Conservation (phyloP, 352 stramenopile genomes). For the Phytophthora boehmeriae region DNA sequence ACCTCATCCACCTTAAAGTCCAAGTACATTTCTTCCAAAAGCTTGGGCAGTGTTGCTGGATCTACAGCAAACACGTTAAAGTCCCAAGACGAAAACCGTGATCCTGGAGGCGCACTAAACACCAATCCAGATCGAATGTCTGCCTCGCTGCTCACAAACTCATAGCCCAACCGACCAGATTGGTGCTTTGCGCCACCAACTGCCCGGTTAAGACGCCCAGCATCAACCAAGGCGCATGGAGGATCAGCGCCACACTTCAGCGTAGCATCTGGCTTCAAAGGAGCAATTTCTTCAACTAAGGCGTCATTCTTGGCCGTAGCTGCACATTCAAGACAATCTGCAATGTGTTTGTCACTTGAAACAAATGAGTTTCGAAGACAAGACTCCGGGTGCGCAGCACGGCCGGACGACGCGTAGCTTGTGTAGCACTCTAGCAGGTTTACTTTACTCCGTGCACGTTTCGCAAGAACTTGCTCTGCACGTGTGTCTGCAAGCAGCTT, state of each 20-base stretch:
- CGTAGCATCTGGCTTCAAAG: not conserved
- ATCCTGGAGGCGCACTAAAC: constrained; percentile 36
- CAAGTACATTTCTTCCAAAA: constrained; percentile 80
- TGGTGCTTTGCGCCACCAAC: constrained; percentile 19
- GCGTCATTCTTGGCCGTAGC: constrained; percentile 22
- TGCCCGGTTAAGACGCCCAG: constrained; percentile 24
- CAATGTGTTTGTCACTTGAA: constrained; percentile 44
- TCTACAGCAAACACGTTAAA: constrained; percentile 84
- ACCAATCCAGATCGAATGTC: constrained; percentile 20
- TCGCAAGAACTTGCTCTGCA: constrained; percentile 71
- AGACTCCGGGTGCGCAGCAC: constrained; percentile 46
- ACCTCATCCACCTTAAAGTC: constrained; percentile 76
- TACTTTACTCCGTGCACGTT: constrained; percentile 75
- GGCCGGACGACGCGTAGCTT: constrained; percentile 60
- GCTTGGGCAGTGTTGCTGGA: constrained; percentile 47
- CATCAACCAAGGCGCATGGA: constrained; percentile 3
- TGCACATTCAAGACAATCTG: constrained; percentile 48
- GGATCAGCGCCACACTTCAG: constrained; percentile 10
- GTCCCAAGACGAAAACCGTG: constrained; percentile 63
- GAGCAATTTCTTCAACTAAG: constrained; percentile 16
- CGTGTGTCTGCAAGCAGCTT: constrained; percentile 85
- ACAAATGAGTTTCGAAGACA: constrained; percentile 67
- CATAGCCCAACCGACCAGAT: constrained; percentile 40
- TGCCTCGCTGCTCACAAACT: constrained; percentile 22
- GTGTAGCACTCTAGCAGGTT: constrained; percentile 83